Base-by-base conservation (phyloP, 306 rosid species). In the Citrullus amarus region DNA sequence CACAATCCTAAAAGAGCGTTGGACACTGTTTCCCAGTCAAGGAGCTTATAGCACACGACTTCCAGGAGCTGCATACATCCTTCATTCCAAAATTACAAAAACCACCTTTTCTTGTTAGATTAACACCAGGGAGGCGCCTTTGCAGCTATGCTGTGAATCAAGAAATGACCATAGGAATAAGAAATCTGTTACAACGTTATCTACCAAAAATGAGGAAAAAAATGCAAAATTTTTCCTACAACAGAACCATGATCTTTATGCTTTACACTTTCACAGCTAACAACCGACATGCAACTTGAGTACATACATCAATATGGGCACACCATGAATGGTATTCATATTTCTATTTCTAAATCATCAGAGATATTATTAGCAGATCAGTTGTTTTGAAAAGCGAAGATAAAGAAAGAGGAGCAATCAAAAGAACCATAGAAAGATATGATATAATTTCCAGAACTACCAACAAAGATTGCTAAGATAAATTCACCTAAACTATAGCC, bases 91-190 rank as follows among this genome's bases (percentile, higher is more conserved):
- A 81, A 77, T 60, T 60, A 30, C 11, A 20, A 81, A 68, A 82
- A 67, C 77, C 59, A 56, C 43, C 80, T 59, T 34, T 56, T 74
- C 71, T 79, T 38, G 69, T 69, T 55, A 76, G 85, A 70, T 74
- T 55, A 75, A 34, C 68, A 30, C 67, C 81, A 56, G 65, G 76
- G 62, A 81, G 43, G 9, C 83, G 79, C 80, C 83, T 79, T 82
- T 71, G 78, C 84, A 65, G 84, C 82, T 36, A 57, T 75, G 78
- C 62, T 50, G 61, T 51, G 46, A 9, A 25, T 32, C 78, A 53
- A 51, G 0, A 32, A 28, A 32, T 32, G 78, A 73, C 17, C 78
- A 51, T 9, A 51, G 51, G 62, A 73, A 54, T 53, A 17, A 50
- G 41, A 50, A 65, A 15, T 71, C 14, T 65, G 56, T 15, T 34